These are phyloP conservation scores for Durotheca rogersii DNA, from an alignment of 495 filamentous ascomycete species.

Conservation along the genomic window DNA sequence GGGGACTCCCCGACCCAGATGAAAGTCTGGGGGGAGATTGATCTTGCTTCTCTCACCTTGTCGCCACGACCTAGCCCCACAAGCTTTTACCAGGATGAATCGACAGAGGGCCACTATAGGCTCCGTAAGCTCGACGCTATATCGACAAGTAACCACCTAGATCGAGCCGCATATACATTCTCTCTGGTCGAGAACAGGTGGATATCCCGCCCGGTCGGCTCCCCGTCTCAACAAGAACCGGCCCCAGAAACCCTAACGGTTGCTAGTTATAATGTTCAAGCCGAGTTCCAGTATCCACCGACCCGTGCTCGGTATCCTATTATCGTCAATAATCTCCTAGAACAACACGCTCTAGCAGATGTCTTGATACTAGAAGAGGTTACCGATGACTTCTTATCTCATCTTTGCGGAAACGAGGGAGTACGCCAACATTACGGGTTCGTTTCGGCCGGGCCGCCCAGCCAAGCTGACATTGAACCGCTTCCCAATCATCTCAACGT, in stretches of 20 bases:
- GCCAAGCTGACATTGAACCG: conserved; percentile 47
- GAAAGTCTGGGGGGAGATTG: conserved; percentile 51
- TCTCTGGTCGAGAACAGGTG: conserved; percentile 16
- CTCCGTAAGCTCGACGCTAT: background rate
- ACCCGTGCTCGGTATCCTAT: conserved; percentile 51
- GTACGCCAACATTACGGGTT: conserved; percentile 53
- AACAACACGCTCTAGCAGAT: conserved; percentile 39
- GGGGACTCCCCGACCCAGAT: conserved; percentile 33
- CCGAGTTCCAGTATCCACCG: conserved; percentile 52
- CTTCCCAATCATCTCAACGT: conserved; percentile 56
- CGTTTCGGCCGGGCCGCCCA: conserved; percentile 51
- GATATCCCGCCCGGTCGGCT: conserved; percentile 1
- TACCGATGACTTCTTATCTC: conserved; percentile 56
- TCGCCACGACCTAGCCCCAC: conserved; percentile 12
- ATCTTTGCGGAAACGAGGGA: conserved; percentile 45
- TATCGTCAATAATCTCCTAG: conserved; percentile 47
- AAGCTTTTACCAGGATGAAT: conserved; percentile 25
- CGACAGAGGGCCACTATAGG: too few relatives aligned
- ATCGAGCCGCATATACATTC: conserved; percentile 16
- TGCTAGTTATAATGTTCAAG: conserved; percentile 58
- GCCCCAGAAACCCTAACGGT: conserved; percentile 36
- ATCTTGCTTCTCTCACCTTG: conserved; percentile 39
- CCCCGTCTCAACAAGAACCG: conserved; percentile 1
- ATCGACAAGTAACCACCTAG: background rate
- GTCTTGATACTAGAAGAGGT: conserved; percentile 60